A percentile compares a stretch with the other conserved stretches of the same genome.
Evolutionary conservation across 2,329 filamentous ascomycete genomes (phyloP).

Genomic region (Laburnicola sp.): DNA sequence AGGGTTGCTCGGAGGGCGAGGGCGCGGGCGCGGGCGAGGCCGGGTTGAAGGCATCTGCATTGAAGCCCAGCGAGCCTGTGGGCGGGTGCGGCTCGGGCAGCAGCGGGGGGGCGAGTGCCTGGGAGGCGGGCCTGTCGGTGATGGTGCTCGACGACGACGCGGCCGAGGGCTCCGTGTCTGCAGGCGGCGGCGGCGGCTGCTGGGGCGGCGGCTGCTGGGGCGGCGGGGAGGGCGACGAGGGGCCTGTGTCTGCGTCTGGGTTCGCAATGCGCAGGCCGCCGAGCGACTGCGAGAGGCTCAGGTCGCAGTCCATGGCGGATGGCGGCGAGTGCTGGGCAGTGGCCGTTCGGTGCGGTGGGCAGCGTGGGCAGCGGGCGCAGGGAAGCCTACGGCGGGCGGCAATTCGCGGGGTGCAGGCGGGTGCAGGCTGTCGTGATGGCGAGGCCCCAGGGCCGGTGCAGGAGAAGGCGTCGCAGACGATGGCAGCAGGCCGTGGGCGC

Average conservation of each 20-base stretch:
- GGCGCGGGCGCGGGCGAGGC: constrained; percentile 29
- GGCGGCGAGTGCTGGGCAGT: constrained; percentile 1
- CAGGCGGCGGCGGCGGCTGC: constrained; percentile 13
- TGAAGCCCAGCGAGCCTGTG: constrained; percentile 45
- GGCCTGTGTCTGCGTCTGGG: constrained; percentile 81
- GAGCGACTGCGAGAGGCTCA: constrained; percentile 88
- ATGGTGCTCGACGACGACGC: constrained; percentile 43
- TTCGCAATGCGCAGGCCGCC: constrained; percentile 97
- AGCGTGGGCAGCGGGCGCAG: constrained; percentile 25
- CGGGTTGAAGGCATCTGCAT: constrained; percentile 45
- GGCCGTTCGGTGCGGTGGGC: too few species aligned
- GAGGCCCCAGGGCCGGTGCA: constrained; percentile 36
- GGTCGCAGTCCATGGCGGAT: constrained; percentile 82
- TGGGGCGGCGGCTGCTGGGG: constrained; percentile 21
- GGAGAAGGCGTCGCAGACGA: constrained; percentile 23
- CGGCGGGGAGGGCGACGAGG: constrained; percentile 36
- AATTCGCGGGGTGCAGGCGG: not conserved
- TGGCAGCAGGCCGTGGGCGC: constrained; percentile 22
- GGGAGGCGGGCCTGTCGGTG: constrained; percentile 38
- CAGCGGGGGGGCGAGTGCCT: constrained; percentile 40
- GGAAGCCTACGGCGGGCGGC: too few species aligned
- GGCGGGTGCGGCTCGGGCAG: constrained; percentile 37
- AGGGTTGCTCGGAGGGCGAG: constrained; percentile 28
- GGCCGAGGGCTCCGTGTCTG: constrained; percentile 8
- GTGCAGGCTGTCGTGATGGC: not conserved